Conservation (phyloP, 1,139 yeast genomes). For the Suhomyces coccinellae region DNA sequence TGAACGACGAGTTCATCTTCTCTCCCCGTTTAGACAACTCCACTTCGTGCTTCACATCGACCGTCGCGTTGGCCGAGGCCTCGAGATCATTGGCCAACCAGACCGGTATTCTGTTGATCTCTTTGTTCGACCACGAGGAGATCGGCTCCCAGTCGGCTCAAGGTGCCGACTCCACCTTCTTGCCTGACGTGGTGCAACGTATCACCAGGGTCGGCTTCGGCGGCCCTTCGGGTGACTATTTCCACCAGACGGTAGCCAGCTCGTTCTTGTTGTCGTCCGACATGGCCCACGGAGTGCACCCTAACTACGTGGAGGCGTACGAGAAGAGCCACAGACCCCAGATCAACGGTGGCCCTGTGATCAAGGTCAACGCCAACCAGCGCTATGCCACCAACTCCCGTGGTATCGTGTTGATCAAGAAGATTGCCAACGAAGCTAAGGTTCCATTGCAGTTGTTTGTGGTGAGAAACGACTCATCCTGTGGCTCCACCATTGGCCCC, state of each 20-base stretch:
- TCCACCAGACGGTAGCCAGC: slow-evolving; percentile 69
- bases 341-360: slow-evolving; percentile 86
- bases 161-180: slow-evolving; percentile 91
- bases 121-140: slow-evolving; percentile 94
- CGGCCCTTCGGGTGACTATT: slow-evolving; percentile 23
- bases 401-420: slow-evolving; percentile 77
- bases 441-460: slow-evolving; percentile 84
- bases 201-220: slow-evolving; percentile 48
- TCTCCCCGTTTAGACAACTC: slow-evolving; percentile 93
- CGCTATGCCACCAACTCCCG: slow-evolving; percentile 92
- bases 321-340: slow-evolving; percentile 79
- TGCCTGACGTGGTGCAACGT: slow-evolving; percentile 75
- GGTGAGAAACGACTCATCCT: slow-evolving; percentile 86
- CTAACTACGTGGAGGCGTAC: slow-evolving; percentile 77
- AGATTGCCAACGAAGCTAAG: slow-evolving; percentile 62
- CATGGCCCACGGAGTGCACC: slow-evolving; percentile 97
- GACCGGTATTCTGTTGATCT: slow-evolving; percentile 64
- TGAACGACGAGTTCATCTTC: slow-evolving; percentile 86
- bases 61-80: slow-evolving; percentile 67
- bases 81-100: slow-evolving; percentile 42
- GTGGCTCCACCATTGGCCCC: slow-evolving; percentile 98
- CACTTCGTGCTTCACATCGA: slow-evolving; percentile 80
- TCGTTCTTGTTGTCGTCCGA: slow-evolving; percentile 91
- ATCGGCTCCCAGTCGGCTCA: slow-evolving; percentile 92
- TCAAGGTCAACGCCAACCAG: slow-evolving; percentile 92